Evolutionary conservation across 2,329 filamentous ascomycete species (phyloP).

Genomic region (Pseudopithomyces chartarum): DNA sequence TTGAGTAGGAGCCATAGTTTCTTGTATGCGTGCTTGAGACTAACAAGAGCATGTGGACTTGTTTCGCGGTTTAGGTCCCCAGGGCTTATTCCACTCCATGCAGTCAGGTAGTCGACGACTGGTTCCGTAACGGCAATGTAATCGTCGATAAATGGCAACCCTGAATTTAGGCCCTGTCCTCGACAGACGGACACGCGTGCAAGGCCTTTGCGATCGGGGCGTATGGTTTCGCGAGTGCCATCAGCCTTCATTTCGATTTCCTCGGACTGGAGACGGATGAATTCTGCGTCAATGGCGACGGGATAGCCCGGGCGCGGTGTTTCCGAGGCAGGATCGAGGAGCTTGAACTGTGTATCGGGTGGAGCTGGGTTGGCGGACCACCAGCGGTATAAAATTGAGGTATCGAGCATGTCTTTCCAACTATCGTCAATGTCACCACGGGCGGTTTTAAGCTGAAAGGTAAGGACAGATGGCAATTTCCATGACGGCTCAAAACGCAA

Average conservation of each 20-base stretch:
- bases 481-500: conserved; percentile 86
- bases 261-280: conserved; percentile 88
- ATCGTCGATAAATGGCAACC: conserved; percentile 91
- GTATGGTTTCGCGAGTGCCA: conserved; percentile 87
- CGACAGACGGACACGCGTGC: conserved; percentile 92
- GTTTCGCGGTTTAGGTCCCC: conserved; percentile 80
- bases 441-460: conserved; percentile 81
- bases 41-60: conserved; percentile 82
- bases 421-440: conserved; percentile 82
- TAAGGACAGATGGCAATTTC: conserved; percentile 88
- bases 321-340: conserved; percentile 65
- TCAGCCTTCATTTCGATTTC: conserved; percentile 97
- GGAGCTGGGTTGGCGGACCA: conserved; percentile 53
- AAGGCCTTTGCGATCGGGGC: conserved; percentile 86
- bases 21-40: conserved; percentile 92
- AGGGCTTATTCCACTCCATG: conserved; percentile 87
- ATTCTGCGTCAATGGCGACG: conserved; percentile 93
- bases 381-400: conserved; percentile 80
- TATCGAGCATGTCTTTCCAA: conserved; percentile 87
- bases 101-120: conserved; percentile 93
- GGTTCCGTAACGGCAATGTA: conserved; percentile 91
- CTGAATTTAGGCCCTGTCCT: conserved; percentile 76
- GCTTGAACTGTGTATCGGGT: conserved; percentile 62
- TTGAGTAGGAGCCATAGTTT: conserved; percentile 97
- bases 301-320: conserved; percentile 73